Conservation (phyloP, 148 eudicot species). For the Hydrangea macrophylla region DNA sequence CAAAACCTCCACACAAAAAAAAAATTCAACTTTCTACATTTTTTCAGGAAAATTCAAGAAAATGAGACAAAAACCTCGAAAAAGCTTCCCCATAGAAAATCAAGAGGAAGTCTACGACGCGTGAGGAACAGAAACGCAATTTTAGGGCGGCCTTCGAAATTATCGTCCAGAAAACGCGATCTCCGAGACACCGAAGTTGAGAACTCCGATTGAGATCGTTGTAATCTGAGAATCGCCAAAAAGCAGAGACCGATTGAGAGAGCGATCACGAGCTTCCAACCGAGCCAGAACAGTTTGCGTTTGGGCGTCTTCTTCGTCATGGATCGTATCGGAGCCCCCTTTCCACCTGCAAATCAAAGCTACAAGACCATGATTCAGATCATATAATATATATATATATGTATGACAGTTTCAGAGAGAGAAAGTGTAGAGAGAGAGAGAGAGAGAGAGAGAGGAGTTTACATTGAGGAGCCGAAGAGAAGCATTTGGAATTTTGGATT, state of each 20-base stretch:
- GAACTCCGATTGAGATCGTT: background rate
- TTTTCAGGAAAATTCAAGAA: background rate
- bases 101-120: conserved; percentile 71
- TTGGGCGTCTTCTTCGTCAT: background rate
- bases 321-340: background rate
- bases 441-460: background rate
- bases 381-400: background rate
- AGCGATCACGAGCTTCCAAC: conserved; percentile 16
- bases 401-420: background rate
- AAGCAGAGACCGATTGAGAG: conserved; percentile 20
- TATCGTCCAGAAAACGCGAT: conserved; percentile 24
- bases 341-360: background rate
- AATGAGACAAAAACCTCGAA: conserved; percentile 54
- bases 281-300: conserved; percentile 17
- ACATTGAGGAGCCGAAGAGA: too few species aligned
- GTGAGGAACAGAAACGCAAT: conserved; percentile 78
- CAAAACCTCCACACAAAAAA: background rate
- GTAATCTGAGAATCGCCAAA: conserved; percentile 20
- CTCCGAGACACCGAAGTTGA: background rate
- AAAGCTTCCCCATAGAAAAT: conserved; percentile 84
- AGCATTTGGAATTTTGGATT: too few species aligned
- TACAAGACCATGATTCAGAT: too few species aligned
- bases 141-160: conserved; percentile 49
- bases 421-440: background rate
- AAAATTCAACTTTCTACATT: background rate